Base-by-base conservation (phyloP, 495 filamentous ascomycete species). In the Penicillium simplicissimum region DNA sequence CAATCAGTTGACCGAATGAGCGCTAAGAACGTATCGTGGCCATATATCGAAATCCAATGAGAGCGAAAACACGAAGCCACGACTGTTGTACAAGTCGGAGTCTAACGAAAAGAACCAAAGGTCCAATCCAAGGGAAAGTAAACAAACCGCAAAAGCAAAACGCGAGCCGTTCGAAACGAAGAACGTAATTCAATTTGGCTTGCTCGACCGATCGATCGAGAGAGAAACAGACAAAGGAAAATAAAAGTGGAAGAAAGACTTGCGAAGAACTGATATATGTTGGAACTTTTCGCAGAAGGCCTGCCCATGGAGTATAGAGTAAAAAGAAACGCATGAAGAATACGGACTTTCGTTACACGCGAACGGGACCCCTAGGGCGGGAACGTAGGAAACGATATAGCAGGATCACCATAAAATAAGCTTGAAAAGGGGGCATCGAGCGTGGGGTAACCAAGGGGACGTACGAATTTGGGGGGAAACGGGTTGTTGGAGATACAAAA, bases 241-340 rank as follows among this genome's bases (percentile, higher is more conserved):
- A 71, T 55, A 59, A 66, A n/a, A 48, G n/a, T 2, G 25, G 70
- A 73, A 70, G 67, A 68, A 68, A 57, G 68, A 71, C 62, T 71
- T 66, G 70, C 55, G 66, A 75, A 62, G 59, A 65, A 69, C 56
- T 63, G 72, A 67, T 71, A 67, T 34, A 34, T 72, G 65, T 69
- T 67, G 69, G 68, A 79, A 76, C 77, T 80, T 80, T 81, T 76
- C 74, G 76, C 77, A 80, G 67, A 79, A 73, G 72, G 77, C 77
- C 77, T 78, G 73, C 79, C 79, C 79, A 79, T 70, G 73, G 69
- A 71, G 68, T 76, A 77, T 70, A 73, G 63, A 65, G 66, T 55
- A 66, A 63, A 70, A 75, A 72, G 67, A 77, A 66, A 65, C 71
- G 69, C 71, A 76, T 69, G 52, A 71, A 75, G 61, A 69, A 72